Evolutionary conservation across 257 asterid species (phyloP).

Genomic region (Striga asiatica): DNA sequence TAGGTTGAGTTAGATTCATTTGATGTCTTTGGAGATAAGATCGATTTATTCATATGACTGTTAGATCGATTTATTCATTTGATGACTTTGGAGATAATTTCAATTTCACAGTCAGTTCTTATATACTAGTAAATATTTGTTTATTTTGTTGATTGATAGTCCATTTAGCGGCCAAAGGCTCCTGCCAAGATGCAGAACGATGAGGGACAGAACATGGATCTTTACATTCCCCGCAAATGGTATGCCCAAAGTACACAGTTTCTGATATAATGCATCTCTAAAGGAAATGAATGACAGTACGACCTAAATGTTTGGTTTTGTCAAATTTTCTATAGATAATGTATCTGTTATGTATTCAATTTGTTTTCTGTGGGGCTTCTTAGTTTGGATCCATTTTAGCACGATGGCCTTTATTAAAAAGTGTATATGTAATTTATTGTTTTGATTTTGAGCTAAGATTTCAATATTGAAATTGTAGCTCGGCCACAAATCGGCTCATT

Average conservation of each 20-base stretch:
- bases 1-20: no score
- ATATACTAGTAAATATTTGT: neutral
- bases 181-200: constrained; percentile 63
- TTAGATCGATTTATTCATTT: neutral
- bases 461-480: constrained; percentile 30
- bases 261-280: no score
- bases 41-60: no score
- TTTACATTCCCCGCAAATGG: constrained; percentile 75
- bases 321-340: no score
- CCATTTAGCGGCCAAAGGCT: constrained; percentile 4
- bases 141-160: neutral
- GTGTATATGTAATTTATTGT: neutral
- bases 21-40: no score
- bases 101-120: neutral
- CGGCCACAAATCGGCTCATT: constrained; percentile 79
- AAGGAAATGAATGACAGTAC: no score
- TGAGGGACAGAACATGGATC: constrained; percentile 65
- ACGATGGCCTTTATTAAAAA: no score
- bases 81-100: neutral
- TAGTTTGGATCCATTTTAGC: no score
- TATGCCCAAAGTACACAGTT: no score
- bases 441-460: neutral
- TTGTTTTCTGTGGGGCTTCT: neutral
- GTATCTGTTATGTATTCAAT: neutral
- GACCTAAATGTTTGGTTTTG: neutral